These are phyloP conservation scores for Eucalyptus marginata DNA, from an alignment of 345 rosid species.

Conservation along the genomic window DNA sequence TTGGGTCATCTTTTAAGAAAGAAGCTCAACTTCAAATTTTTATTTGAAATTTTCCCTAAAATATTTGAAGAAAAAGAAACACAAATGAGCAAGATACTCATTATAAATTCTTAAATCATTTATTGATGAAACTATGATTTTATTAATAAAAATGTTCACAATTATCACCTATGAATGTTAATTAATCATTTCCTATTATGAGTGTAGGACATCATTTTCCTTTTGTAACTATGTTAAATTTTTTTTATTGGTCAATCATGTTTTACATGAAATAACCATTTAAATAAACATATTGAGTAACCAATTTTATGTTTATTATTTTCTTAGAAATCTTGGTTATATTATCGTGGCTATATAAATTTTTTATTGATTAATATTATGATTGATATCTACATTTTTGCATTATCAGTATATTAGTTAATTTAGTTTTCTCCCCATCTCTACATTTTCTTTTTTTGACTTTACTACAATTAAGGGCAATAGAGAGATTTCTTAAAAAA, in stretches of 20 bases:
- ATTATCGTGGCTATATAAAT: neutral
- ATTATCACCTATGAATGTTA: neutral
- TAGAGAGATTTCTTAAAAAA: neutral
- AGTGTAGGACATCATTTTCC: neutral
- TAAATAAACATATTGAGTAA: too few species aligned
- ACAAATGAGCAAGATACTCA: neutral
- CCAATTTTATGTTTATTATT: neutral
- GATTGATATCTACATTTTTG: neutral
- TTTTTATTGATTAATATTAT: neutral
- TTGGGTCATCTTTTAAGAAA: too few species aligned
- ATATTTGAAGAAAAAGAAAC: neutral
- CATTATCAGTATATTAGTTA: neutral
- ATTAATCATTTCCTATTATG: too few species aligned
- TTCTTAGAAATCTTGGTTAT: neutral
- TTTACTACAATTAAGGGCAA: neutral
- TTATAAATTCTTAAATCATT: neutral
- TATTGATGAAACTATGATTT: neutral
- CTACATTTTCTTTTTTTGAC: neutral
- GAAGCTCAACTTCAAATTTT: too few species aligned
- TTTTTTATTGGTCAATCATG: neutral
- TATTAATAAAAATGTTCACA: too few species aligned
- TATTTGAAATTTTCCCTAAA: too few species aligned
- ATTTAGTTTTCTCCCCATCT: neutral
- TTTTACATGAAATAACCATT: too few species aligned
- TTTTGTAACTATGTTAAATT: neutral